Base-by-base conservation (phyloP, 768 basidiomycete species). In the Mycena chlorophos region DNA sequence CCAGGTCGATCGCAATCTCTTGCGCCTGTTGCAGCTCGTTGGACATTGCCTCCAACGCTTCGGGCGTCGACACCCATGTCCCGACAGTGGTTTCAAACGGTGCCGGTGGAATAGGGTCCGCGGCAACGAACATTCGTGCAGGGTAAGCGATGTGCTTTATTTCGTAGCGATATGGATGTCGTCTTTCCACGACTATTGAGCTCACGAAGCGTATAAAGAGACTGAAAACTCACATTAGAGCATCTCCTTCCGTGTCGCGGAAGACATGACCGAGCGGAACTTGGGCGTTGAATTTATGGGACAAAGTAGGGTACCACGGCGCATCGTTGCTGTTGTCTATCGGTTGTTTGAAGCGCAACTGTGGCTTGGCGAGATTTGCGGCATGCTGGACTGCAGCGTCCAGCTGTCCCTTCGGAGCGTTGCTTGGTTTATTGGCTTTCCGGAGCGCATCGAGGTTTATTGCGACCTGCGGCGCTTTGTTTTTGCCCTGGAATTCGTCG, bases 1-100 rank as follows among this genome's bases (percentile, higher is more conserved):
- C 96, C 26, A 99, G 75, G 71, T 99, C 97, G 23, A 99, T 80
- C 0, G 97, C 96, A 51, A 98, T 85, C 69, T 96, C 94, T 23
- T 71, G 72, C n/a, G 78, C 80, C 4, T 68, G 66, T 25, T 80
- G 80, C n/a, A 98, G 78, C 54, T 81, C 78, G 13, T 78, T 78
- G 3, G 95, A 75, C 82, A 97, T 86, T 28, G 65, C 67, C 13
- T 79, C 69, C 39, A 97, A 77, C 5, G 75, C 73, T 17, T 75
- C 71, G 0, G 75, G 65, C 12, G 84, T 87, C 5, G 83, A 79
- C 2, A 98, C 79, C 78, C 85, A 94, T 17, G 78, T 82, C 62
- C 89, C 85, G 13, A 87, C 81, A 0, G 84, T 85, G 12, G 80
- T 74, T 10, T 85, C 84, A 49, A 96, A 85, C 1, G 86, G 66